Conservation (phyloP, 257 asterid species). For the Scutellaria barbata region DNA sequence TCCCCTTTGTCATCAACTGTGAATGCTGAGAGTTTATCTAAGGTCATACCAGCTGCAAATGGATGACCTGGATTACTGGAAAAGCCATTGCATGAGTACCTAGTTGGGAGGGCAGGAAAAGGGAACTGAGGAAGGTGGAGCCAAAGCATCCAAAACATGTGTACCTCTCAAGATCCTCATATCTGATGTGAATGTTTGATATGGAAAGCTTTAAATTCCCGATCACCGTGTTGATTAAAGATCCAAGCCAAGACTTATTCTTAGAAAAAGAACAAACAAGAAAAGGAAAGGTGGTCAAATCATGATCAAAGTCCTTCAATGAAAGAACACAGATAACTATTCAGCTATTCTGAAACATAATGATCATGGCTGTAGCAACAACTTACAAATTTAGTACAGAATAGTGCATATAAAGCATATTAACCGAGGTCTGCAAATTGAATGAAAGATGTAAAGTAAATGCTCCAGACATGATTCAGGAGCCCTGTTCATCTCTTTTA, state of each 20-base stretch:
- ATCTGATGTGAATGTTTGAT: slow-evolving; percentile 95
- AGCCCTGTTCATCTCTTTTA: not conserved
- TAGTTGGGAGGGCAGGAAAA: slow-evolving; percentile 24
- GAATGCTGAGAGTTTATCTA: slow-evolving; percentile 90
- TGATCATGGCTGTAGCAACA: slow-evolving; percentile 15
- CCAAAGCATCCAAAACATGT: slow-evolving; percentile 31
- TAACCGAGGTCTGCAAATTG: slow-evolving; percentile 3
- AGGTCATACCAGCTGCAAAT: slow-evolving; percentile 86
- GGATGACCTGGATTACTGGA: slow-evolving; percentile 95
- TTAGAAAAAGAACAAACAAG: slow-evolving; percentile 43
- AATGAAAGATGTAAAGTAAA: slow-evolving; percentile 2
- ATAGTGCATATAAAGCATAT: not conserved
- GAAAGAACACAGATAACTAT: slow-evolving; percentile 8
- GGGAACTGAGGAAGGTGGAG: slow-evolving; percentile 5
- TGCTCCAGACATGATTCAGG: not conserved
- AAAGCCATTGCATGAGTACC: slow-evolving; percentile 34
- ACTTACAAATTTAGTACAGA: not conserved
- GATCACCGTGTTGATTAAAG: slow-evolving; percentile 89
- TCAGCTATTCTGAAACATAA: slow-evolving; percentile 25
- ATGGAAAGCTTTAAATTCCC: slow-evolving; percentile 97
- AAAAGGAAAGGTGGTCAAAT: slow-evolving; percentile 39
- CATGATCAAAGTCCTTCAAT: slow-evolving; percentile 29
- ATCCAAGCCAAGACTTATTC: slow-evolving; percentile 97
- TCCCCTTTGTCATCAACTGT: slow-evolving; percentile 88
- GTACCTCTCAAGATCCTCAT: slow-evolving; percentile 97